Base-by-base conservation (phyloP, 1,284 basidiomycete genomes). In the Ceratobasidium sp. region DNA sequence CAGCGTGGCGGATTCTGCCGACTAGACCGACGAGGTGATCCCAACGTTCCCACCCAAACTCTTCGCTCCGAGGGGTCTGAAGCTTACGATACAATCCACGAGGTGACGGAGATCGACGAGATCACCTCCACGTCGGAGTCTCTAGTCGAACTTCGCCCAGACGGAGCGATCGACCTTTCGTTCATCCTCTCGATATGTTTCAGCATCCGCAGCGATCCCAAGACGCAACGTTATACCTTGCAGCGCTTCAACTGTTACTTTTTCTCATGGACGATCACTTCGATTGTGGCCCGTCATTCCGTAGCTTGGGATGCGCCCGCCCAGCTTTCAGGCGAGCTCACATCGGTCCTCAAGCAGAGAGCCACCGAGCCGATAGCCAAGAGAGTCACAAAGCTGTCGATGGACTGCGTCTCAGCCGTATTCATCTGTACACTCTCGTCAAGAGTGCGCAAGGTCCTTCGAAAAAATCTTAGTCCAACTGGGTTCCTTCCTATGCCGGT, bases 241-340 rank as follows among this genome's bases (percentile, higher is more conserved):
- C 69, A 71, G 57, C 55, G 57, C 14, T 71, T 71, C 69, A 71
- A 71, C 69, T 71, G 69, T 30, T 71, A 71, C 21, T 71, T 71
- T 55, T 71, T 71, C 69, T 71, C 69, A 18, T 71, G 69, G 69
- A 71, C 69, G 16, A 71, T 71, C 35, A 52, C 69, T 26, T 71
- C 69, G 13, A 52, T 71, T 14, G 44, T 71, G 14, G 69, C 69
- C 23, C 69, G 69, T 11, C 69, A 71, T 23, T 59, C 69, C 30
- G 69, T 71, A 14, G 18, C 55, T 8, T 71, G 69, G 69, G 57
- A 61, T n/a, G 50, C 57, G 32, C 69, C 69, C 57, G 44, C 44
- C 21, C 69, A 61, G 28, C 57, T 71, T 26, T 38, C 69, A 32
- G 57, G 18, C n/a, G 21, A 71, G 26, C 69, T 71, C 26, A 61